phyloP scores from a whole-genome alignment of 129 eudicot genomes.

The Centrapalus pauciflorus region DNA sequence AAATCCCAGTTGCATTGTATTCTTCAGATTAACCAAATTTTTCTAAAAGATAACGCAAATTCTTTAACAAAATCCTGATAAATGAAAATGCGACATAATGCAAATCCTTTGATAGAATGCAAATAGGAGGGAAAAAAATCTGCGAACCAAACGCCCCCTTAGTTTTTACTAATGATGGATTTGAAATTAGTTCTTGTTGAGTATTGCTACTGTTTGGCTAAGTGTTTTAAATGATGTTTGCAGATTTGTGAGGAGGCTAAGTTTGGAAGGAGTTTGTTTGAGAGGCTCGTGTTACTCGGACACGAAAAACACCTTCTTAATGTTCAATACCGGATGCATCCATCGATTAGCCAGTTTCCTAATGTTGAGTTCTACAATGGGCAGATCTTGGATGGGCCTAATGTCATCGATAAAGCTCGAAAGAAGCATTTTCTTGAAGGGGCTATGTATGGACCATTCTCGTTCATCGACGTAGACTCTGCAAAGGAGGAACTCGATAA shows the following conservation, averaged over 20 bases:
- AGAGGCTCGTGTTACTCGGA: constrained; percentile 53
- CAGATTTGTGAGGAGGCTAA: constrained; percentile 51
- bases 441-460: constrained; percentile 43
- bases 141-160: no score
- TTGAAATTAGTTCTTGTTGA: no score
- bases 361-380: constrained; percentile 51
- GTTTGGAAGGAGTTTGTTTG: constrained; percentile 79
- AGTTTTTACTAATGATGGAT: no score
- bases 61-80: no score
- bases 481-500: constrained; percentile 41
- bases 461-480: constrained; percentile 44
- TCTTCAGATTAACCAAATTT: no score
- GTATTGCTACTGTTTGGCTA: no score
- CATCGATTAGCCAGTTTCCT: constrained; percentile 70
- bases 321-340: constrained; percentile 87
- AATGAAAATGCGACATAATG: no score
- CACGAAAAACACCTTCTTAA: constrained; percentile 65
- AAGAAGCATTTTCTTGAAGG: constrained; percentile 30
- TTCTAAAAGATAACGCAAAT: no score
- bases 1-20: no score
- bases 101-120: no score
- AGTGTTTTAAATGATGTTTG: no score
- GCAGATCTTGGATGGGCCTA: constrained; percentile 46
- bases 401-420: constrained; percentile 30
- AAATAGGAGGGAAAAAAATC: no score